Base-by-base conservation (phyloP, 1,139 yeast genomes). In the Protomyces pachydermus region DNA sequence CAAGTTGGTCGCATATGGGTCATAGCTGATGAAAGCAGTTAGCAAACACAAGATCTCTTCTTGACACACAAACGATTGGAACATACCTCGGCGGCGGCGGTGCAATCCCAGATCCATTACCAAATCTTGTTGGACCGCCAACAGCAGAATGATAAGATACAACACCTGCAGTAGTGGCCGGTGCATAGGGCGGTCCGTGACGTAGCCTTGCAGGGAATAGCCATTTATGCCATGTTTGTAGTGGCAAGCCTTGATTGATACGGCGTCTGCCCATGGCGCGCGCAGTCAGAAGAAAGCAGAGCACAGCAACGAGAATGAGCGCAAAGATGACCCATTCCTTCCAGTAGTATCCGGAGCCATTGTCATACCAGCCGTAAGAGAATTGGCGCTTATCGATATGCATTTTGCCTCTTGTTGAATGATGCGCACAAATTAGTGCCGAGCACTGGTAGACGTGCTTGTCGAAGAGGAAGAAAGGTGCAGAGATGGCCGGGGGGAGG, bases 31-130 rank as follows among this genome's bases (percentile, higher is more conserved):
- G 16, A 9, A 14, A n/a, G 48, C 6, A 10, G 48, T 42, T 38
- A 38, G 42, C 42, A 16, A 38, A 38, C 16, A 16, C 32, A 28
- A 28, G 32, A 28, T 28, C 32, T 28, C 5, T 5, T 28, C 8
- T 28, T 5, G 5, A 28, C 8, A 4, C 32, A 28, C 23, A 20
- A 20, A 28, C 32, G 8, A 28, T 4, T 2, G 32, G 12, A 42
- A 10, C 48, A 42, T 42, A 42, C 32, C 53, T 52, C n/a, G 62
- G 62, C 2, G 62, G 62, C 18, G 62, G 62, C n/a, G 51, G 53
- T 6, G 62, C 53, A 12, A 58, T 25, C 3, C 28, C 32, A 18
- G 20, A n/a, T 14, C 42, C 8, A 4, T 34, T 38, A 8, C 56
- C 56, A 18, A 58, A 42, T 14, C 57, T n/a, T 3, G 38, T 20